Percentiles rank a stretch among this genome's conserved stretches.
Evolutionary conservation across 2,329 filamentous ascomycete species (phyloP).

Genomic region (Delphinella strobiligena): DNA sequence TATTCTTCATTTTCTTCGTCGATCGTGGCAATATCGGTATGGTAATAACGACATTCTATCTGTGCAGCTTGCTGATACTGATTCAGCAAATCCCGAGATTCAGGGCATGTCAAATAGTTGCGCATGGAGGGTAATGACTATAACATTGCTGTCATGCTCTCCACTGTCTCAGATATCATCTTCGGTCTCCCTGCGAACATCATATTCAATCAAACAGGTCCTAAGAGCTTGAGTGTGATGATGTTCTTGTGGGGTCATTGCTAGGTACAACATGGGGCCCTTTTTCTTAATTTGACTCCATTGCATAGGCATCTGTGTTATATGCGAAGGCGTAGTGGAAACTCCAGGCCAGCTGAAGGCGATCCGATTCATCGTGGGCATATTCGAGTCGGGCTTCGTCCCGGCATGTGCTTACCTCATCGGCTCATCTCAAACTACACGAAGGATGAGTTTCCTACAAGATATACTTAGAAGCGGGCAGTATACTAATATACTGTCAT

Average conservation of each 20-base stretch:
- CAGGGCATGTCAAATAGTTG: slow-evolving; percentile 25
- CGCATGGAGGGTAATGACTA: slow-evolving; percentile 25
- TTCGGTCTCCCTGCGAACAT: slow-evolving; percentile 22
- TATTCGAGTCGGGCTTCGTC: slow-evolving; percentile 26
- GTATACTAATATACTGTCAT: no score
- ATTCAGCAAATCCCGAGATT: slow-evolving; percentile 24
- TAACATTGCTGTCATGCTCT: slow-evolving; percentile 26
- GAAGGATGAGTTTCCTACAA: slow-evolving; percentile 25
- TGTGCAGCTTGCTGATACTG: not conserved
- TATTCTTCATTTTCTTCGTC: slow-evolving; percentile 24
- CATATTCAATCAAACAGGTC: slow-evolving; percentile 23
- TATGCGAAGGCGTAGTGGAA: slow-evolving; percentile 23
- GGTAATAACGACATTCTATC: not conserved
- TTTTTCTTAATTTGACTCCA: no score
- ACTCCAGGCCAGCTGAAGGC: slow-evolving; percentile 20
- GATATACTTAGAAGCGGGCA: no score
- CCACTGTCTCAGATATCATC: slow-evolving; percentile 20
- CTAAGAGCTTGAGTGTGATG: slow-evolving; percentile 23
- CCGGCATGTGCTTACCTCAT: slow-evolving; percentile 9
- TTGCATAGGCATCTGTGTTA: slow-evolving; percentile 19
- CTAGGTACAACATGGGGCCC: no score
- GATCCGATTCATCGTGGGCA: slow-evolving; percentile 22
- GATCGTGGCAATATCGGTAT: not conserved
- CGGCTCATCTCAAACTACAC: slow-evolving; percentile 24
- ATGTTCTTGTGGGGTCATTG: slow-evolving; percentile 25